These are phyloP conservation scores for Flammula alnicola DNA, from an alignment of 1,284 basidiomycete species.

Conservation along the genomic window DNA sequence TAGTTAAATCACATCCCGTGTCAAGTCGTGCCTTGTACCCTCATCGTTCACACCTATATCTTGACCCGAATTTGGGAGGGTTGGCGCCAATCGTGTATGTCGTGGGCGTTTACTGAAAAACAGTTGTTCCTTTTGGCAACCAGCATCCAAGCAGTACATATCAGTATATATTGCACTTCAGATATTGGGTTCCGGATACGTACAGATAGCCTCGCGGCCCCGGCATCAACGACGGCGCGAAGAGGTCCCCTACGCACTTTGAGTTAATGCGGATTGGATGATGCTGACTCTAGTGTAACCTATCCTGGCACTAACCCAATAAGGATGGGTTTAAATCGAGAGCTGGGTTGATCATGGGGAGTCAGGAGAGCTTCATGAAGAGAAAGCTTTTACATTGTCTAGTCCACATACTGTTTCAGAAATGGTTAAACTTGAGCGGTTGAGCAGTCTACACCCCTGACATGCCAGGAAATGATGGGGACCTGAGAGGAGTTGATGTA, in stretches of 20 bases:
- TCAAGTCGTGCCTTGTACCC: constrained; percentile 12
- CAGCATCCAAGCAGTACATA: constrained; percentile 18
- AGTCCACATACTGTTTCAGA: constrained; percentile 13
- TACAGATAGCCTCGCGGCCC: constrained; percentile 24
- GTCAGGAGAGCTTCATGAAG: constrained; percentile 9
- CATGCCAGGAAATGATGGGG: constrained; percentile 26
- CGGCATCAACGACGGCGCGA: constrained; percentile 21
- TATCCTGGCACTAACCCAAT: constrained; percentile 21
- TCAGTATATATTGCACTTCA: constrained; percentile 22
- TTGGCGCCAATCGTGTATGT: constrained; percentile 12
- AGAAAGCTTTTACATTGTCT: constrained; percentile 10
- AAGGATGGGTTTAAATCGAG: constrained; percentile 13
- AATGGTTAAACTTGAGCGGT: constrained; percentile 7
- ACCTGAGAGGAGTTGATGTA: constrained; percentile 22
- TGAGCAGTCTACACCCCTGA: constrained; percentile 18
- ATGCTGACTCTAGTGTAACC: constrained; percentile 15
- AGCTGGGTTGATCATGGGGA: constrained; percentile 3
- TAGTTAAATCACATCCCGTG: constrained; percentile 3
- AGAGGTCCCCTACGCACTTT: constrained; percentile 22
- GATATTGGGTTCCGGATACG: constrained; percentile 18
- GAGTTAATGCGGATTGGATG: constrained; percentile 24
- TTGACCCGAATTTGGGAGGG: constrained; percentile 8
- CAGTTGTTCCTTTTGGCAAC: constrained; percentile 16
- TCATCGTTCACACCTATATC: constrained; percentile 11
- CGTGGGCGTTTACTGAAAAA: constrained; percentile 4